Conservation (phyloP, 192 early-diverging fungal species). For the Backusella parvicylindrica region DNA sequence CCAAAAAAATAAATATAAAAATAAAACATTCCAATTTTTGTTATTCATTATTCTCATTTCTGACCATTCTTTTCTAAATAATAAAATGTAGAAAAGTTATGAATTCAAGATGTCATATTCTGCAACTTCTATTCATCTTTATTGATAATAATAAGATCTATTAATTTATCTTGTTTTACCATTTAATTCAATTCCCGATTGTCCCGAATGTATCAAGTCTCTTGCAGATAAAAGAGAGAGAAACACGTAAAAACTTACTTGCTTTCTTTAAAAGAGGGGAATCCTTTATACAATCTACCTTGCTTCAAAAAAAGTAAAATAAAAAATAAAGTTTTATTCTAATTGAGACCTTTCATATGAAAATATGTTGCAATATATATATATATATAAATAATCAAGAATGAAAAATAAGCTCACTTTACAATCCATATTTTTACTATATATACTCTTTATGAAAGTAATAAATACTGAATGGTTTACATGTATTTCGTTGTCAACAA, state of each 20-base stretch:
- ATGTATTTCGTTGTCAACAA: neutral
- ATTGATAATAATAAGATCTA: neutral
- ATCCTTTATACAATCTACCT: too few species aligned
- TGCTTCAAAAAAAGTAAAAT: too few species aligned
- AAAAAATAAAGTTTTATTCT: neutral
- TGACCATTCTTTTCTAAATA: neutral
- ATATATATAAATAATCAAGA: neutral
- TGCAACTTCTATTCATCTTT: neutral
- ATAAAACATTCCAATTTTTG: neutral
- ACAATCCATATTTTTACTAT: neutral
- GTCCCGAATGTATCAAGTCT: too few species aligned
- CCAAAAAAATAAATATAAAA: neutral
- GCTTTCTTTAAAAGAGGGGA: neutral
- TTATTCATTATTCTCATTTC: neutral
- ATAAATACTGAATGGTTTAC: too few species aligned
- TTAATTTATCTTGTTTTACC: constrained; percentile 1
- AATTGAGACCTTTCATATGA: neutral
- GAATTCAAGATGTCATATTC: neutral
- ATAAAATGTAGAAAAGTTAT: neutral
- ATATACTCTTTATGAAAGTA: neutral
- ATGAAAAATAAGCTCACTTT: neutral
- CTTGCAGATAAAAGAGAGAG: neutral
- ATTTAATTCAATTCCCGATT: neutral
- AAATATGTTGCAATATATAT: neutral
- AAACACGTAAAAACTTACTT: neutral